phyloP scores from a whole-genome alignment of 2,329 filamentous ascomycete genomes.

The Coniochaeta hoffmannii region DNA sequence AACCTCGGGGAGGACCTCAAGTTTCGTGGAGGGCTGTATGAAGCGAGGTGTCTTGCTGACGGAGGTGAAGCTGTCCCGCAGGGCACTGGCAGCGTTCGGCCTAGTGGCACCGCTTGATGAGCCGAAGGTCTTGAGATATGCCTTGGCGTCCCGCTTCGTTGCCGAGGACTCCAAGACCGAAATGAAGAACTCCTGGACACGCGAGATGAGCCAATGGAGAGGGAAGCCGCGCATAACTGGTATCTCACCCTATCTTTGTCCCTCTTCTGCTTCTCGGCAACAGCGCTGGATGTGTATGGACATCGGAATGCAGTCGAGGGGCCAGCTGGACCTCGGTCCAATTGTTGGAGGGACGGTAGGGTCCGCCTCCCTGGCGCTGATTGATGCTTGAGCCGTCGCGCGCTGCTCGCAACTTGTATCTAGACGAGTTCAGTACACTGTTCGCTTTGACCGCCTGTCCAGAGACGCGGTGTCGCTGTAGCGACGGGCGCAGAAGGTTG shows the following conservation, averaged over 20 bases:
- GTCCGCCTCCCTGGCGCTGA: neutral
- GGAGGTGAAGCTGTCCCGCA: constrained; percentile 18
- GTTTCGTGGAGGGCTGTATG: constrained; percentile 22
- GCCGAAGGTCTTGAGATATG: constrained; percentile 83
- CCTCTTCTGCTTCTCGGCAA: constrained; percentile 38
- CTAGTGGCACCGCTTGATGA: constrained; percentile 22
- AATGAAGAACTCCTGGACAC: constrained; percentile 67
- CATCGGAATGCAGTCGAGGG: constrained; percentile 5
- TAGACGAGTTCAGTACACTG: neutral
- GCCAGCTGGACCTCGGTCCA: neutral
- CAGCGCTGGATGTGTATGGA: constrained; percentile 31
- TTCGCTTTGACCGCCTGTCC: too few relatives aligned
- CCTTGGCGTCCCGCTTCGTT: constrained; percentile 86
- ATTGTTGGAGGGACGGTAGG: neutral
- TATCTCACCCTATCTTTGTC: constrained; percentile 37
- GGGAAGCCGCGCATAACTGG: neutral
- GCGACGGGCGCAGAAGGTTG: too few relatives aligned
- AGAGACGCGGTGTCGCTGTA: too few relatives aligned
- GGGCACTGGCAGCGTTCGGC: constrained; percentile 13
- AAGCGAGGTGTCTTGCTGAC: constrained; percentile 26
- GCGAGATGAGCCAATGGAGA: neutral
- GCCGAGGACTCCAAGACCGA: constrained; percentile 82
- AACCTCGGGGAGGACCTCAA: constrained; percentile 19
- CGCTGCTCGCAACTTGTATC: neutral
- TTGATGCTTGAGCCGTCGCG: neutral